phyloP scores from a whole-genome alignment of 805 yeast genomes.

The Yueomyces sp. region DNA sequence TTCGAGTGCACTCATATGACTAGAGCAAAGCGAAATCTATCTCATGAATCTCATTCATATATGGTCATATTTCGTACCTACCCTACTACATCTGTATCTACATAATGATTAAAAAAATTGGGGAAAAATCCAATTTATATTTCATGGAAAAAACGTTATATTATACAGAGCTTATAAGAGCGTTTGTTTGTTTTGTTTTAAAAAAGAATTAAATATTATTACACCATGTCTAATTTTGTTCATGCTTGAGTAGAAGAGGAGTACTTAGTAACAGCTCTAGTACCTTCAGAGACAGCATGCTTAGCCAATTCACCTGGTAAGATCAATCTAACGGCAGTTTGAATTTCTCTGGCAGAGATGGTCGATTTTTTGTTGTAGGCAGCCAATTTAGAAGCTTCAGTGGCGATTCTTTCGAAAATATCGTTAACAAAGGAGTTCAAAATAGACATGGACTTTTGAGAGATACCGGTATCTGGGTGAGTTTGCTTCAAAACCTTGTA shows the following conservation, averaged over 20 bases:
- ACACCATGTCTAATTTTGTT: conserved; percentile 1
- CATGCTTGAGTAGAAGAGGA: conserved; percentile 47
- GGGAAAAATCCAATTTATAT: too few relatives aligned
- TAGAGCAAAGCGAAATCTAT: too few relatives aligned
- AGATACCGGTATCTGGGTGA: conserved; percentile 98
- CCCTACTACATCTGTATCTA: not conserved
- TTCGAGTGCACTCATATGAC: too few relatives aligned
- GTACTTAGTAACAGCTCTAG: conserved; percentile 95
- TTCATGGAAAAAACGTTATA: too few relatives aligned
- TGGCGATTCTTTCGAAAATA: conserved; percentile 94
- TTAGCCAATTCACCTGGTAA: conserved; percentile 98
- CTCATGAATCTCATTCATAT: conserved; percentile 1
- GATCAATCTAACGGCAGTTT: conserved; percentile 95
- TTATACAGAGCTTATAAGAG: too few relatives aligned
- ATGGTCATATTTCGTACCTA: not conserved
- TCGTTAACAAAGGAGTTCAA: conserved; percentile 98
- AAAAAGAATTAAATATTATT: too few relatives aligned
- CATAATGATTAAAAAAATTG: too few relatives aligned
- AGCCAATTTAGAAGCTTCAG: conserved; percentile 96
- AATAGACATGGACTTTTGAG: conserved; percentile 97
- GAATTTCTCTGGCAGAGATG: conserved; percentile 95
- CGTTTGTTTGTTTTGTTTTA: too few relatives aligned
- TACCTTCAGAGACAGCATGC: conserved; percentile 98
- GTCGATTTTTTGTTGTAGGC: conserved; percentile 98
- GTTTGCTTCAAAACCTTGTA: conserved; percentile 98